Base-by-base conservation (phyloP, 768 basidiomycete species). In the Trametes punicea region DNA sequence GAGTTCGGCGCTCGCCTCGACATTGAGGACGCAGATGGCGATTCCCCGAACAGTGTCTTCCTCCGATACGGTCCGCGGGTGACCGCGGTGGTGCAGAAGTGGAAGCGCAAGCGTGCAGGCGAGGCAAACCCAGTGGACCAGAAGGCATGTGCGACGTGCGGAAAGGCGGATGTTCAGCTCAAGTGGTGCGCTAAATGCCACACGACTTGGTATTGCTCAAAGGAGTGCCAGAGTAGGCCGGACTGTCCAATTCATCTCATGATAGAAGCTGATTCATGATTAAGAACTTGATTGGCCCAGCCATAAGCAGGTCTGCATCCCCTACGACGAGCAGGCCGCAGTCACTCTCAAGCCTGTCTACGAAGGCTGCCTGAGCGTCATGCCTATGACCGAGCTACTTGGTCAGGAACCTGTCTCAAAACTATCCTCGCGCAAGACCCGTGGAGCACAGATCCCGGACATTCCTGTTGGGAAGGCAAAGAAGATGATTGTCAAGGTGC, bases 401-500 rank as follows among this genome's bases (percentile, higher is more conserved):
- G 75, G 76, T 6, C 45, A 62, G 26, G 34, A 71, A 18, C 66
- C 67, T 10, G 64, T 63, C 1, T 13, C 8, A 18, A 63, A 42
- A 20, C 54, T 46, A 31, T 68, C 60, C 15, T 9, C n/a, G 16
- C 62, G 54, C 31, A 60, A 69, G 56, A 25, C 59, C 64, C 51
- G 42, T 29, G n/a, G 52, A 56, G 23, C 59, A 57, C 21, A 53
- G 39, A 18, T 57, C 57, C 55, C 60, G 61, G 41, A 64, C 60
- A 36, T 64, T 65, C 2, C 51, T 64, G 21, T 41, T 65, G 60
- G 38, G 11, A n/a, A 57, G 41, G 52, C 70, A 4, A 81, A 81
- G 66, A 64, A 63, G 31, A 65, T 82, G 57, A 66, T 82, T 42
- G 71, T 85, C 71, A 85, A 85, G 66, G 70, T 82, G 0, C 82